phyloP scores from a whole-genome alignment of 2,329 filamentous ascomycete genomes.

The Xylaria sp. region DNA sequence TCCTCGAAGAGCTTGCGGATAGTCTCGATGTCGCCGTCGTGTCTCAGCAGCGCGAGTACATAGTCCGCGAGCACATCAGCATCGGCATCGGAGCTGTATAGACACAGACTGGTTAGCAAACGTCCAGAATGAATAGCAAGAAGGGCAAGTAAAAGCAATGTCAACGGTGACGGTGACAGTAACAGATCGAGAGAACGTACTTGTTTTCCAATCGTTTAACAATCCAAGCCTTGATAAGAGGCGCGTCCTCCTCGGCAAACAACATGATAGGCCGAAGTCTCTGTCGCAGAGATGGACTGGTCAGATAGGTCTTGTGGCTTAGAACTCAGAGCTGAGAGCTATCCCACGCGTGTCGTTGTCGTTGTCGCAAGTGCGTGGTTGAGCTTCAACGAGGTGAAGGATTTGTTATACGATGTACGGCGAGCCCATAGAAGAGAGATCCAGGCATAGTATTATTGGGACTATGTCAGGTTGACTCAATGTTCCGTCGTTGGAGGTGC shows the following conservation, averaged over 20 bases:
- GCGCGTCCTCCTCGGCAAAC: constrained; percentile 57
- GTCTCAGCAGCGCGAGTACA: constrained; percentile 69
- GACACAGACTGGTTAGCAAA: constrained; percentile 10
- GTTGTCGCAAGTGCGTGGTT: background rate
- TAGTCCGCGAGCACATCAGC: constrained; percentile 79
- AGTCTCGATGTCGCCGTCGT: constrained; percentile 59
- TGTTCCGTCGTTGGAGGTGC: background rate
- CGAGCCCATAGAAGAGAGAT: background rate
- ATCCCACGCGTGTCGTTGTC: background rate
- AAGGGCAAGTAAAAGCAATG: background rate
- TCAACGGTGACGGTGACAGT: background rate
- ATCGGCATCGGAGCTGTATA: constrained; percentile 68
- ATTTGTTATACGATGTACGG: background rate
- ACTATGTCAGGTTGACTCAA: background rate
- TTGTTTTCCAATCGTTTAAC: constrained; percentile 71
- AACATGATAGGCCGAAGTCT: constrained; percentile 43
- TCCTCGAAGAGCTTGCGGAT: constrained; percentile 64
- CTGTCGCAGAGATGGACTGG: background rate
- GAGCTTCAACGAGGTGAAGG: background rate
- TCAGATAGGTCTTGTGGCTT: background rate
- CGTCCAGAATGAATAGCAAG: background rate
- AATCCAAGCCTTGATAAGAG: constrained; percentile 68
- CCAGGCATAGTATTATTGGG: background rate
- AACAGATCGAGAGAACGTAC: constrained; percentile 40
- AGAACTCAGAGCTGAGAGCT: too few species aligned